These are phyloP conservation scores for Aspergillus pseudonomiae DNA, from an alignment of 2,329 filamentous ascomycete genomes.

Conservation along the genomic window DNA sequence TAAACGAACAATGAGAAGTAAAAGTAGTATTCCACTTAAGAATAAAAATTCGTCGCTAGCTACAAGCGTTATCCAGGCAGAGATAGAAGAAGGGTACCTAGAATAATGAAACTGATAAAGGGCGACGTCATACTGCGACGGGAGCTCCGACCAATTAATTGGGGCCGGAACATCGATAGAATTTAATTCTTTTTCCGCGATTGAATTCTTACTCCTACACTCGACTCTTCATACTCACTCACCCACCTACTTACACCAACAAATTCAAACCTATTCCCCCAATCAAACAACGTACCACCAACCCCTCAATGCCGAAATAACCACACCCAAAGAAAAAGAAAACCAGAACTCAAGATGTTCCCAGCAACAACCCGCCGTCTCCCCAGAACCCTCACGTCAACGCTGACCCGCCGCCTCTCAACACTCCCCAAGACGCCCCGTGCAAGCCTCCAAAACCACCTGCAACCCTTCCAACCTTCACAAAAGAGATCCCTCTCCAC, in stretches of 20 bases:
- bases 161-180: not conserved
- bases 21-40: not conserved
- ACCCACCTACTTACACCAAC: not conserved
- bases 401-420: not conserved
- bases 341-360: not conserved
- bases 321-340: not conserved
- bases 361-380: not conserved
- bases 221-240: not conserved
- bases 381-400: not conserved
- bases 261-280: not conserved
- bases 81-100: not conserved
- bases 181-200: not conserved
- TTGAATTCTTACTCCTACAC: not conserved
- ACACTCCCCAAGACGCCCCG: not conserved
- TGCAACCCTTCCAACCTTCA: slow-evolving; percentile 5
- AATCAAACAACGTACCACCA: too few relatives aligned
- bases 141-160: not conserved
- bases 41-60: not conserved
- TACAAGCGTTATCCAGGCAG: not conserved
- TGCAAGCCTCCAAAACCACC: slow-evolving; percentile 5
- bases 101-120: too few relatives aligned
- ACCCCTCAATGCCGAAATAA: not conserved
- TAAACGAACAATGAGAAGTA: not conserved
- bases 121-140: not conserved
- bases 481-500: slow-evolving; percentile 20